These are phyloP conservation scores for Solanum bulbocastanum DNA, from an alignment of 257 asterid genomes.

Conservation along the genomic window DNA sequence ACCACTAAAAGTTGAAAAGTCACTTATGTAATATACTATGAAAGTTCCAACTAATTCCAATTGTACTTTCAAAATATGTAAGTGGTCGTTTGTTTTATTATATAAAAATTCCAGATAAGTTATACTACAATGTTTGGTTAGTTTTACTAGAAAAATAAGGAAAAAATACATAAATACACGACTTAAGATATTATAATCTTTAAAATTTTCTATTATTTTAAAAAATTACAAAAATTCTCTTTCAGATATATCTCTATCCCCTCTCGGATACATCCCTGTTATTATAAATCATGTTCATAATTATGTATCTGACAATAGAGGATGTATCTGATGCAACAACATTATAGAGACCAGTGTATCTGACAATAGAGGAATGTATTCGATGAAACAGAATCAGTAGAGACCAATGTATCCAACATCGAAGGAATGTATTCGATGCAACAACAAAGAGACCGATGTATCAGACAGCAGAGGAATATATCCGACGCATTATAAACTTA, in stretches of 20 bases:
- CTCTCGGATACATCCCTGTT: too few species aligned
- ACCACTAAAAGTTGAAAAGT: not conserved
- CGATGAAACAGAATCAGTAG: too few species aligned
- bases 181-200: too few species aligned
- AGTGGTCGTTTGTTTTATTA: not conserved
- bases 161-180: too few species aligned
- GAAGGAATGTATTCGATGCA: not conserved
- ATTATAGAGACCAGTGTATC: too few species aligned
- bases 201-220: too few species aligned
- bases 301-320: not conserved
- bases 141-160: too few species aligned
- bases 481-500: not conserved
- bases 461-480: too few species aligned
- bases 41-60: not conserved
- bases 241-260: not conserved
- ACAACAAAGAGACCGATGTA: not conserved
- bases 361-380: too few species aligned
- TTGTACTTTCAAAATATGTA: too few species aligned
- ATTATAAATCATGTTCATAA: too few species aligned
- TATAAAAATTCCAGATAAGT: not conserved
- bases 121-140: not conserved
- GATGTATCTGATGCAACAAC: not conserved
- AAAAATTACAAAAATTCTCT: too few species aligned
- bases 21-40: not conserved
- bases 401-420: not conserved